These are phyloP conservation scores for Boletus subcaerulescens DNA, from an alignment of 768 basidiomycete genomes.

Conservation along the genomic window DNA sequence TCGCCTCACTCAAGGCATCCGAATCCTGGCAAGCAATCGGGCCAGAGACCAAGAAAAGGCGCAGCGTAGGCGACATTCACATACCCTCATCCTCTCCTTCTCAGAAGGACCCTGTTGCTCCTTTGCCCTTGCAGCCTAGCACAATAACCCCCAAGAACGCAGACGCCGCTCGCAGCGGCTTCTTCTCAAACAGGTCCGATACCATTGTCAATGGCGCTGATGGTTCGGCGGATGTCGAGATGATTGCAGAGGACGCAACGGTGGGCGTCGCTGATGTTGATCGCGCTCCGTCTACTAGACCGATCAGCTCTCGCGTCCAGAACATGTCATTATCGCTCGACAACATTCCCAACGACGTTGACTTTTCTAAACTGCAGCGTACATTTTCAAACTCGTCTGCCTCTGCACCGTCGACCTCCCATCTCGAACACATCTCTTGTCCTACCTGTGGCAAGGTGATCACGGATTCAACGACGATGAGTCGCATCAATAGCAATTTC, in stretches of 20 bases:
- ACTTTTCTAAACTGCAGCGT: slow-evolving; percentile 33
- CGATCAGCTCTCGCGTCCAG: slow-evolving; percentile 30
- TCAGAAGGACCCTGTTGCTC: slow-evolving; percentile 25
- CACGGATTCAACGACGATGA: slow-evolving; percentile 42
- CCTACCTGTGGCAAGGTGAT: slow-evolving; percentile 55
- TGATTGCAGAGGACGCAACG: slow-evolving; percentile 25
- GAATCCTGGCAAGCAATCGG: slow-evolving; percentile 34
- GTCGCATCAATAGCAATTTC: slow-evolving; percentile 25
- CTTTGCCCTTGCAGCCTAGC: slow-evolving; percentile 26
- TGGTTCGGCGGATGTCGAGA: slow-evolving; percentile 26
- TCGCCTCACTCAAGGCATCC: slow-evolving; percentile 39
- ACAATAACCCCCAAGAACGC: slow-evolving; percentile 15
- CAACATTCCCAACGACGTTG: slow-evolving; percentile 40
- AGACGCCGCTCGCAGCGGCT: slow-evolving; percentile 11
- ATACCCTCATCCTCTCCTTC: slow-evolving; percentile 28
- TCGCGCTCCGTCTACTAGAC: slow-evolving; percentile 18
- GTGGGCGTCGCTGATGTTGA: slow-evolving; percentile 27
- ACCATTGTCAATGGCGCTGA: slow-evolving; percentile 8
- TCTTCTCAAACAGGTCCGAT: slow-evolving; percentile 28
- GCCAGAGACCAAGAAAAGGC: slow-evolving; percentile 46
- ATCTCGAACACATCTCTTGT: slow-evolving; percentile 42
- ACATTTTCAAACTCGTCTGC: slow-evolving; percentile 33
- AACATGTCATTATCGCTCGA: slow-evolving; percentile 54
- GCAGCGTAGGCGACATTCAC: slow-evolving; percentile 37
- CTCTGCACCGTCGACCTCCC: slow-evolving; percentile 46